Evolutionary conservation across 441 rosid genomes (phyloP).

Genomic region (Rhodomyrtus psidioides): DNA sequence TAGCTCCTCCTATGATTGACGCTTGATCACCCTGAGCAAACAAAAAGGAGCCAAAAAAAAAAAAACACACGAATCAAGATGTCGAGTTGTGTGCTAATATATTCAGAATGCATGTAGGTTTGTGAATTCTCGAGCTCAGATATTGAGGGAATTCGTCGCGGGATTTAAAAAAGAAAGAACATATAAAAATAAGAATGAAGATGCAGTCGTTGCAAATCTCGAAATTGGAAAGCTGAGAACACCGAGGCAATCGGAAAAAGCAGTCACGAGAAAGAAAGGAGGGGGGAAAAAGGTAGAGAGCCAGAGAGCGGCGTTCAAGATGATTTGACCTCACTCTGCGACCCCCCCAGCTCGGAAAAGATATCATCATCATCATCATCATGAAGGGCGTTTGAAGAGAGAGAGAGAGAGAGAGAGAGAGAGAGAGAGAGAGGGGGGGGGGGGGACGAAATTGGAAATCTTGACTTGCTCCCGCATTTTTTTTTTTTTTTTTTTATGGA

Average conservation of each 20-base stretch:
- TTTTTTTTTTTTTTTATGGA: too few relatives aligned
- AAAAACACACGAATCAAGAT: not conserved
- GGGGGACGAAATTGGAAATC: too few relatives aligned
- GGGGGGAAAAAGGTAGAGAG: not conserved
- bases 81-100: not conserved
- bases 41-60: not conserved
- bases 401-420: not conserved
- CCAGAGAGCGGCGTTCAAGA: not conserved
- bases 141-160: not conserved
- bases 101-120: not conserved
- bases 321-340: not conserved
- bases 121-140: not conserved
- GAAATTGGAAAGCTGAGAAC: not conserved
- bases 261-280: constrained; percentile 4
- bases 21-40: constrained; percentile 61
- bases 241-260: not conserved
- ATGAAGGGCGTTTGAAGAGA: too few relatives aligned
- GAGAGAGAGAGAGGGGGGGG: too few relatives aligned
- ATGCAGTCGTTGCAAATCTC: not conserved
- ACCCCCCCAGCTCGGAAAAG: not conserved
- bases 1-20: constrained; percentile 67
- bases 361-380: not conserved
- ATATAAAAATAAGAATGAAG: not conserved
- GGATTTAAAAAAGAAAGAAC: not conserved
- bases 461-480: not conserved